Evolutionary conservation across 805 yeast species (phyloP), one percentile per base, ranked within the genome.

Genomic region (Nakazawaea ernobii): DNA sequence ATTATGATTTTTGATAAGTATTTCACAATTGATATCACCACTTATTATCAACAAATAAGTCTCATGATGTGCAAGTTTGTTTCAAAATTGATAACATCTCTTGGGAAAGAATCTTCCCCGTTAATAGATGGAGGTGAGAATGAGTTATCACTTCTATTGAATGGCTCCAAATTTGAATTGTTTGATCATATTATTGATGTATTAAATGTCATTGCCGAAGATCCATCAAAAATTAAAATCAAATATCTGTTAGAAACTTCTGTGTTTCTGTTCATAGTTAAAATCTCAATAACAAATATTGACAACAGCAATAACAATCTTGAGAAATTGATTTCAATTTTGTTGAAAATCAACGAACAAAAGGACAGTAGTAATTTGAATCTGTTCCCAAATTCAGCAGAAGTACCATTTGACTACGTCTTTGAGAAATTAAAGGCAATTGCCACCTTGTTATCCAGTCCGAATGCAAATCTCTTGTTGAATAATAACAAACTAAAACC

Each of bases 41-140:
- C 46, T 20, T 43, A 43, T 35, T 43, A 43, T 36, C 42, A 29
- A 6, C 42, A 37, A 29, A 36, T 43, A 20, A 8, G 36, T 5
- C 27, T 43, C 10, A 20, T 43, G 35, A 35, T 43, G 41, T 36
- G 29, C 20, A 43, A 36, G 36, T 37, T 43, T 30, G 6, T 43
- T 2, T 7, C 11, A 6, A 42, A 32, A 14, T 35, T 35, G 13
- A 3, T 33, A 3, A 7, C 27, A 13, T 40, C 43, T 14, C 10
- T 35, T 20, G 24, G 24, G 24, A 20, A 20, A 20, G 24, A 20
- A 20, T 20, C 24, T 20, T 20, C 24, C 24, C 24, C 24, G 8
- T 35, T 15, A 35, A 3, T 4, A 8, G 14, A 30, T 3, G 32
- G 32, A 30, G 32, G n/a, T 30, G 32, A 30, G 6, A n/a, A 30